Evolutionary conservation across 2,329 filamentous ascomycete species (phyloP).

Genomic region (Colletotrichum somersetense): DNA sequence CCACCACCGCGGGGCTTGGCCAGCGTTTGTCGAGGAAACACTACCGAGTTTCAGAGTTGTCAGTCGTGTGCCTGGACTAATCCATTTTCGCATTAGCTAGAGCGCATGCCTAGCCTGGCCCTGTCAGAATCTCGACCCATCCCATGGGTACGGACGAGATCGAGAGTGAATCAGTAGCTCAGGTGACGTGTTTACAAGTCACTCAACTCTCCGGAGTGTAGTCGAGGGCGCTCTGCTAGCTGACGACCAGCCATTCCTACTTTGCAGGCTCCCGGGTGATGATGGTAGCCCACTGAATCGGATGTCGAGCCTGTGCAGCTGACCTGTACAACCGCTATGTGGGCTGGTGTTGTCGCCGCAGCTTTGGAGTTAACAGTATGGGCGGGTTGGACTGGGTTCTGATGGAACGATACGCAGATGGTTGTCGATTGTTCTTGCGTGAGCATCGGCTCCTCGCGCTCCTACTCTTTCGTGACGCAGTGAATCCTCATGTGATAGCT

Average conservation of each 20-base stretch:
- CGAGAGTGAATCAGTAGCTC: not conserved
- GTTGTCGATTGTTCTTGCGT: slow-evolving; percentile 3
- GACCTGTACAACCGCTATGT: not conserved
- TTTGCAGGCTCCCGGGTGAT: not conserved
- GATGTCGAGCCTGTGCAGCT: not conserved
- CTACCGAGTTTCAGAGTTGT: slow-evolving; percentile 42
- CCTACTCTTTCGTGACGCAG: not conserved
- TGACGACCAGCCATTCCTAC: not conserved
- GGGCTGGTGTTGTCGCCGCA: not conserved
- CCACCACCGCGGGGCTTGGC: slow-evolving; percentile 29
- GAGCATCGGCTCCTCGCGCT: not conserved
- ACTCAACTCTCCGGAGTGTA: not conserved
- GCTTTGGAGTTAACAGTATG: not conserved
- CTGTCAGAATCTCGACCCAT: slow-evolving; percentile 25
- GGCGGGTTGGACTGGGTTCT: not conserved
- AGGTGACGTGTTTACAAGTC: not conserved
- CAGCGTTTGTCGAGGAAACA: slow-evolving; percentile 40
- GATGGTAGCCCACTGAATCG: not conserved
- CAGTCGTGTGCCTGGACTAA: slow-evolving; percentile 40
- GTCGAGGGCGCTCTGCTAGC: not conserved
- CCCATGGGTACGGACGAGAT: not conserved
- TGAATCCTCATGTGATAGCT: not conserved
- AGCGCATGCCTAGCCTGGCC: not conserved
- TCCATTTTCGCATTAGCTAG: slow-evolving; percentile 14
- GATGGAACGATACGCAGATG: slow-evolving; percentile 5